A percentile compares a stretch with the other conserved stretches of the same genome.
Evolutionary conservation across 2,329 filamentous ascomycete species (phyloP).

Genomic region (Fusarium sp.): DNA sequence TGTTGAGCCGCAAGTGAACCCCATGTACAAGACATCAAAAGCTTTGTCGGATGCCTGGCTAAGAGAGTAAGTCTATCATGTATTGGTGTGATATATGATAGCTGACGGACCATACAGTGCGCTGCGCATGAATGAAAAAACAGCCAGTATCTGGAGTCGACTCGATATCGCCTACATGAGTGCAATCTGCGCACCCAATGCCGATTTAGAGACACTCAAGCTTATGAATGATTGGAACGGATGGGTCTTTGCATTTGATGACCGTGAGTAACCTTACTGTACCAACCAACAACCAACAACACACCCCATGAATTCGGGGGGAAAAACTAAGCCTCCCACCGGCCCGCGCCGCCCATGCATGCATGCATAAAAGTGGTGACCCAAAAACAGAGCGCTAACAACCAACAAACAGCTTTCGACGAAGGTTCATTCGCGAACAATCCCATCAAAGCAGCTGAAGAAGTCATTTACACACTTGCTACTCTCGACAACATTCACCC

Average conservation of each 20-base stretch:
- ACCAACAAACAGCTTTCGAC: constrained; percentile 24
- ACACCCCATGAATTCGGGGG: neutral
- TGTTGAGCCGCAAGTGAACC: constrained; percentile 24
- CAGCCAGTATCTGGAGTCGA: constrained; percentile 17
- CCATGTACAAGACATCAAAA: constrained; percentile 26
- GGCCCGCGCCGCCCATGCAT: constrained; percentile 20
- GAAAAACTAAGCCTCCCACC: neutral
- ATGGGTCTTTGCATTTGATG: constrained; percentile 31
- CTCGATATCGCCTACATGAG: constrained; percentile 32
- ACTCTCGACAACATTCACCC: constrained; percentile 29
- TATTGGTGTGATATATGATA: neutral
- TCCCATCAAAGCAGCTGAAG: constrained; percentile 31
- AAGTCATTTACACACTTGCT: constrained; percentile 30
- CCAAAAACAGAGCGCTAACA: neutral
- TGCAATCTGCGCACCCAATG: constrained; percentile 28
- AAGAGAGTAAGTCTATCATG: constrained; percentile 17
- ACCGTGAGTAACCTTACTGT: constrained; percentile 10
- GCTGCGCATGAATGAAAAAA: constrained; percentile 25
- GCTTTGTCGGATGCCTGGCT: constrained; percentile 24
- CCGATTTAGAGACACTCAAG: constrained; percentile 26
- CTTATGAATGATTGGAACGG: constrained; percentile 35
- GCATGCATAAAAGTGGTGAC: constrained; percentile 17
- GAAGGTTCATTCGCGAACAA: constrained; percentile 26
- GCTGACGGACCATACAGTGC: constrained; percentile 19
- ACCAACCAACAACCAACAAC: neutral